These are phyloP conservation scores for Nadsonia commutata DNA, from an alignment of 1,139 yeast species.

Conservation along the genomic window DNA sequence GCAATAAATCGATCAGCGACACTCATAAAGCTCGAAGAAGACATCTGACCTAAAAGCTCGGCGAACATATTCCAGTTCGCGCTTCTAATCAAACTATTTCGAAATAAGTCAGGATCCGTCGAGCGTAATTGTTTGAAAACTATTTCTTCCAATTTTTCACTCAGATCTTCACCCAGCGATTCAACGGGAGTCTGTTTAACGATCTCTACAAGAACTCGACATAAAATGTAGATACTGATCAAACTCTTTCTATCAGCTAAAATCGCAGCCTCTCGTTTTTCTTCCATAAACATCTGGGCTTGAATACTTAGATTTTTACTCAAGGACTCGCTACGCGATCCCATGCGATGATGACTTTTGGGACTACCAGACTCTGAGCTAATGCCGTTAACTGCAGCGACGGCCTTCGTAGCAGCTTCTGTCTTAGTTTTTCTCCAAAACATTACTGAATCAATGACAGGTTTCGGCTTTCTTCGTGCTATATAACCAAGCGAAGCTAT, in stretches of 20 bases:
- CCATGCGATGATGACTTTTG: conserved; percentile 4
- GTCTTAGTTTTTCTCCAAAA: conserved; percentile 91
- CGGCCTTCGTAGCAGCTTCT: conserved; percentile 69
- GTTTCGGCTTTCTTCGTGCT: conserved; percentile 81
- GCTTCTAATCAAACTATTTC: conserved; percentile 59
- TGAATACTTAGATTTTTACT: conserved; percentile 7
- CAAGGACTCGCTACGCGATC: conserved; percentile 8
- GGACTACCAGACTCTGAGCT: conserved; percentile 8
- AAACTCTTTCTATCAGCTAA: conserved; percentile 79
- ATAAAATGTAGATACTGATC: conserved; percentile 77
- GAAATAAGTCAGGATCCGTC: conserved; percentile 61
- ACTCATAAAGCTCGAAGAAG: conserved; percentile 62
- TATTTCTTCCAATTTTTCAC: conserved; percentile 78
- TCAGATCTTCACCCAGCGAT: conserved; percentile 62
- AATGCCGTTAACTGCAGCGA: conserved; percentile 8
- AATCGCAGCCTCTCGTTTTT: conserved; percentile 54
- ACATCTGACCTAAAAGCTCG: conserved; percentile 79
- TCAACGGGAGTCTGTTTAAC: conserved; percentile 73
- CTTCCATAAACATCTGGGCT: conserved; percentile 18
- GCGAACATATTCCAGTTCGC: conserved; percentile 94
- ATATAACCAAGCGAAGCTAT: conserved; percentile 79
- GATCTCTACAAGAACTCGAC: conserved; percentile 85
- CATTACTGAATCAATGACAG: conserved; percentile 95
- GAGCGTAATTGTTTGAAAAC: conserved; percentile 81
- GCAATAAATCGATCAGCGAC: conserved; percentile 92